Evolutionary conservation across 805 yeast species (phyloP), one percentile per base, ranked within the genome.

Genomic region (Starmerella bombi): DNA sequence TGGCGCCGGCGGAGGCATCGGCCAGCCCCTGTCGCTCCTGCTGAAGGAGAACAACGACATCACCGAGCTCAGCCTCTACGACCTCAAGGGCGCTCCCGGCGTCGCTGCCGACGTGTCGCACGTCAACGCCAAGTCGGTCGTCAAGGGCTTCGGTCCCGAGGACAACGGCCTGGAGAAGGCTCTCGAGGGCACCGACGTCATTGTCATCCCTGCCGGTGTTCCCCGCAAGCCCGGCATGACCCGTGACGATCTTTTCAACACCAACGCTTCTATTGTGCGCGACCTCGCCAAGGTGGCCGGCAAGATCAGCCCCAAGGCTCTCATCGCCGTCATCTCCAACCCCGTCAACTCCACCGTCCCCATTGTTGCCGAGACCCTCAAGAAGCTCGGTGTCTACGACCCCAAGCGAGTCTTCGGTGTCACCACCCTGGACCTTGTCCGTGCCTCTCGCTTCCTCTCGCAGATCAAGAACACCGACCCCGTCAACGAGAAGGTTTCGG

Each of bases 171-270:
- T 86, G 52, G 67, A 70, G 57, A 69, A 69, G 52, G 88, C 95
- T 40, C 68, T 80, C 54, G 67, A 71, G 46, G 80, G 72, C 45
- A 70, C 84, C 44, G 78, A 74, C 48, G 80, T 86, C 46, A 80
- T 86, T 50, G 74, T 86, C 51, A 82, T 86, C 64, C 95, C 96
- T 60, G 96, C 96, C 43, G 96, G 96, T 71, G 93, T 86, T 44
- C 96, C 93, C 70, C 82, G 93, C 75, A 86, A 85, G 71, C 96
- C 96, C 53, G 96, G 96, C 64, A 86, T 86, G 96, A 83, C 95
- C 59, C 81, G 96, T 72, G 96, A 86, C 63, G 96, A 86, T 62
- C 71, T 86, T 57, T 86, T 86, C 78, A 79, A 82, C 71, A 86
- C 93, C 70, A 86, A 86, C 60, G 96, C 96, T 39, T 79, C 93